Base-by-base conservation (phyloP, 768 basidiomycete species). In the Russula olivacea region DNA sequence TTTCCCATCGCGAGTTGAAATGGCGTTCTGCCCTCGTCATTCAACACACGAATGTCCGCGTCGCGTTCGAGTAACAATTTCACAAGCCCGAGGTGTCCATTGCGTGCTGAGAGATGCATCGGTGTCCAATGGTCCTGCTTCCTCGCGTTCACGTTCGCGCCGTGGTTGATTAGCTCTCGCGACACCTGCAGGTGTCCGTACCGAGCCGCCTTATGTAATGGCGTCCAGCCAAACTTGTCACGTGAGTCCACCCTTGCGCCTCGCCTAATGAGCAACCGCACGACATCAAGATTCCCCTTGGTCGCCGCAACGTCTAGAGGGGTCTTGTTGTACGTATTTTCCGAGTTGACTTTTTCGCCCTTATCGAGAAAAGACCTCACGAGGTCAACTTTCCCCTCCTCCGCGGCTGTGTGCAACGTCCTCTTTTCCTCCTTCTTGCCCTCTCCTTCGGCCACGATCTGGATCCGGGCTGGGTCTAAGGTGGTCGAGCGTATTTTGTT, bases 81-180 rank as follows among this genome's bases (percentile, higher is more conserved):
- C 2, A 51, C 61, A 15, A 32, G 17, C n/a, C 6, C 55, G 15
- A 51, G n/a, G 17, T 51, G 17, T 11, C 55, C 61, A 17, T 61
- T 49, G 28, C 47, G 14, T 11, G 61, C 47, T 8, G 61, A 28
- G 25, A 62, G 56, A 25, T 52, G 49, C 7, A 62, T 25, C 8
- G 61, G 40, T 11, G 61, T 62, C 55, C 50, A 43, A 4, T 43
- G 14, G 12, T 62, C 32, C 21, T 43, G 25, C 17, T 36, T 51
- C 32, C 25, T 43, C 15, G 54, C 54, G 19, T 57, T 57, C 40
- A 62, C 50, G 51, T 57, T n/a, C 25, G 61, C 61, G 2, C 49
- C 41, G 1, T 43, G 11, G 21, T 38, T 43, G 11, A 62, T 21
- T 2, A 58, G 23, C 32, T 30, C 41, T 3, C 23, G 49, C 23